Base-by-base conservation (phyloP, 2,329 filamentous ascomycete genomes). In the Colletotrichum tropicicola region DNA sequence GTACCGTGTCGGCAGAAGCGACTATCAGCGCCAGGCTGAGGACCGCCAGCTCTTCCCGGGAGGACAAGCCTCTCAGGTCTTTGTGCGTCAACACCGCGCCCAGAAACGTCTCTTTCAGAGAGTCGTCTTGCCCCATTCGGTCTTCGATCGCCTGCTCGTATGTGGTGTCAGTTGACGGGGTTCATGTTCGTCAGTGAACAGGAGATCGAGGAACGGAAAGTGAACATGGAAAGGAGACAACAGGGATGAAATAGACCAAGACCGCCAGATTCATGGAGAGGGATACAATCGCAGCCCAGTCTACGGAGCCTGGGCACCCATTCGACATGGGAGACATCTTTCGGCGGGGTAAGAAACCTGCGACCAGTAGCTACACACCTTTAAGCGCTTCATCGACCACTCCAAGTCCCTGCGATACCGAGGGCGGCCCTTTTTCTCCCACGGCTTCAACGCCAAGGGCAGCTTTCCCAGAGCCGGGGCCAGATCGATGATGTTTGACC, bases 21-120 rank as follows among this genome's bases (percentile, higher is more conserved):
- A 60, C 30, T 13, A 60, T 60, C 12, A 60, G 23, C 6, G 48
- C 53, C 17, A 56, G 17, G 17, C 51, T 54, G 4, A 49, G 32
- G 9, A 57, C 54, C 2, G 59, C 59, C 3, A 56, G 13, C 4
- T 61, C 59, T 8, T 61, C 59, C 17, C 21, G 19, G 19, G 25
- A 48, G 3, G 51, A 41, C n/a, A 61, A 13, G 0, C 51, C 59
- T 12, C 19, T 61, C n/a, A 48, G 8, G 1, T 17, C 35, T 5
- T 56, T 10, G 1, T 55, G 35, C 9, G n/a, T 9, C 25, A 61
- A 1, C 1, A 55, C 59, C 4, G 43, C 19, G 3, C 51, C 51
- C 6, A 47, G 21, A 4, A 56, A 56, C 2, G 32, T 43, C 0
- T 35, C 10, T 6, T 32, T 17, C 6, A 49, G 13, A 1, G 51